phyloP scores from a whole-genome alignment of 129 eudicot species.

The Centrapalus pauciflorus region DNA sequence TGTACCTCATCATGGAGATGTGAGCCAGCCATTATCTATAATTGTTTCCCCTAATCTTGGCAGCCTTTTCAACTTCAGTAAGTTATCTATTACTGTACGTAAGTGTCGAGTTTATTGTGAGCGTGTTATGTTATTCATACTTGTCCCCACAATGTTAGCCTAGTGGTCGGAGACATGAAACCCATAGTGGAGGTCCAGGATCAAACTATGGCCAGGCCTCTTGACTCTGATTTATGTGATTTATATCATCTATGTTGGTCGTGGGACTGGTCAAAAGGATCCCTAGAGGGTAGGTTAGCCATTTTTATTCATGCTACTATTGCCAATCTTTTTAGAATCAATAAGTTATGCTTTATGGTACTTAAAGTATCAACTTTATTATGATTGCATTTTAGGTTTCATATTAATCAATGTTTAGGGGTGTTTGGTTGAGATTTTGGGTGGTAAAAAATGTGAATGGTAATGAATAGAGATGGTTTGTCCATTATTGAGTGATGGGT shows the following conservation, averaged over 20 bases:
- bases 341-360: background rate
- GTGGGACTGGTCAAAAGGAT: no score
- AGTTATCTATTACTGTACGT: background rate
- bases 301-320: no score
- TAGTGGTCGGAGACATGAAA: no score
- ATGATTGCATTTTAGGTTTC: background rate
- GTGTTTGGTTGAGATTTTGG: background rate
- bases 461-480: background rate
- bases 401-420: background rate
- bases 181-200: no score
- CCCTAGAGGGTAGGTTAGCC: no score
- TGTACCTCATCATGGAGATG: background rate
- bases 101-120: background rate
- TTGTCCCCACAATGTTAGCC: no score
- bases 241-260: no score
- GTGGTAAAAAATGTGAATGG: background rate
- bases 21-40: background rate
- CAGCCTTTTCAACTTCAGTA: slow-evolving; percentile 7
- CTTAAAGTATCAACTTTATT: background rate
- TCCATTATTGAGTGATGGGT: background rate
- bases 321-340: background rate
- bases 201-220: no score
- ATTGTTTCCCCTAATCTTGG: background rate
- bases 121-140: background rate
- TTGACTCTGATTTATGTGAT: no score